phyloP scores from a whole-genome alignment of 345 rosid genomes.

The Fremontodendron californicum region DNA sequence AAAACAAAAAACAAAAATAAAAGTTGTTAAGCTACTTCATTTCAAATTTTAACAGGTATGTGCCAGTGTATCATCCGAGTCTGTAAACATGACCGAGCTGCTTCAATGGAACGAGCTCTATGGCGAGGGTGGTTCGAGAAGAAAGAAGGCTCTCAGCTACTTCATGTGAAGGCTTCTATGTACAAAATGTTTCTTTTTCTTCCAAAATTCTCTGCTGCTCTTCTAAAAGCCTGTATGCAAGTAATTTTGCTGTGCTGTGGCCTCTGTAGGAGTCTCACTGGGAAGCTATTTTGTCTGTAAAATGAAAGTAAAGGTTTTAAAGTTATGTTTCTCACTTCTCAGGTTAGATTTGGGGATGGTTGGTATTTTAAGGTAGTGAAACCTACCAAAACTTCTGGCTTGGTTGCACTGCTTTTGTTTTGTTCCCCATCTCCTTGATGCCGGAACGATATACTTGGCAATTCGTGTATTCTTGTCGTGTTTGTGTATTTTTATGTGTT shows the following conservation, averaged over 20 bases:
- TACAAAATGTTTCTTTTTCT: conserved; percentile 32
- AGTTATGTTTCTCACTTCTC: conserved; percentile 16
- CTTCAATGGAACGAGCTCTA: conserved; percentile 79
- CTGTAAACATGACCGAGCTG: conserved; percentile 73
- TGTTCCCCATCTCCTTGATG: conserved; percentile 5
- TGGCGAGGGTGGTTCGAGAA: conserved; percentile 86
- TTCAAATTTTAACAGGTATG: conserved; percentile 46
- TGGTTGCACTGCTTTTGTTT: conserved; percentile 24
- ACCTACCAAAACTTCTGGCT: conserved; percentile 15
- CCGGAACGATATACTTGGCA: no score
- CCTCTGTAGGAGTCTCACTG: background rate
- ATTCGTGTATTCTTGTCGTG: no score
- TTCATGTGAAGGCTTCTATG: conserved; percentile 55
- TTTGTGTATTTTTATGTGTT: no score
- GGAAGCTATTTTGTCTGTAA: conserved; percentile 35
- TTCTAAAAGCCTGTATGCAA: conserved; percentile 19
- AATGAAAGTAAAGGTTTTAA: conserved; percentile 29
- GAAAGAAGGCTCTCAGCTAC: conserved; percentile 69
- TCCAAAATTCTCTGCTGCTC: conserved; percentile 9
- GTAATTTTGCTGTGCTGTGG: conserved; percentile 24
- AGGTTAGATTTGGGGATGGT: conserved; percentile 25
- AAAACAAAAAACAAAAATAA: background rate
- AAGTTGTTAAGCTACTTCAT: background rate
- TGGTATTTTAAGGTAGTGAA: conserved; percentile 19
- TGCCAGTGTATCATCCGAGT: conserved; percentile 75